A percentile compares a stretch with the other conserved stretches of the same genome.
phyloP scores from a whole-genome alignment of 2,329 filamentous ascomycete genomes.

The Pseudocercospora macadamiae region DNA sequence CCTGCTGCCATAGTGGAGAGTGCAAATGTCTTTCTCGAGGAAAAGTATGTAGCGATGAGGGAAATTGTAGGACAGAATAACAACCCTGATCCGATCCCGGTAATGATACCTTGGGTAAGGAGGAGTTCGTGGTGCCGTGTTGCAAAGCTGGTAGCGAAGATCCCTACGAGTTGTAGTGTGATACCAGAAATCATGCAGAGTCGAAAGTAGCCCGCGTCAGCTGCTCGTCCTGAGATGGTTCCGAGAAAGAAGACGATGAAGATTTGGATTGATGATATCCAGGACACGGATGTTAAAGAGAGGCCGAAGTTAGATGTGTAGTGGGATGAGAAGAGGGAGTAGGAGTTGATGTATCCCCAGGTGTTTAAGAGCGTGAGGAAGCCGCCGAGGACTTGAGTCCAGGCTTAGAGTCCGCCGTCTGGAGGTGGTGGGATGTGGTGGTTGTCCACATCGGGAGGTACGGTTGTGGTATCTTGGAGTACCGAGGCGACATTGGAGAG shows the following conservation, averaged over 20 bases:
- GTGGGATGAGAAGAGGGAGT: slow-evolving; percentile 48
- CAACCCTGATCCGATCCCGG: slow-evolving; percentile 48
- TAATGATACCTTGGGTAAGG: slow-evolving; percentile 55
- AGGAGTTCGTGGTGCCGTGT: slow-evolving; percentile 45
- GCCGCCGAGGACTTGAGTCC: slow-evolving; percentile 17
- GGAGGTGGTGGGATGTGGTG: background rate
- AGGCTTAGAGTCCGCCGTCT: slow-evolving; percentile 1
- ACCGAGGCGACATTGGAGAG: background rate
- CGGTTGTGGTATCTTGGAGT: background rate
- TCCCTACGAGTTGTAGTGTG: background rate
- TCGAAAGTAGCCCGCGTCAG: slow-evolving; percentile 41
- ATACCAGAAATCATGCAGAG: background rate
- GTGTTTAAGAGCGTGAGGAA: slow-evolving; percentile 20
- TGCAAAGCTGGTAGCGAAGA: background rate
- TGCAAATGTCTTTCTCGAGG: slow-evolving; percentile 56
- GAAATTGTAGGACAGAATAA: slow-evolving; percentile 66
- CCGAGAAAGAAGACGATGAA: slow-evolving; percentile 47
- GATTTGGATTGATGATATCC: slow-evolving; percentile 52
- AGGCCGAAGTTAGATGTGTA: slow-evolving; percentile 36
- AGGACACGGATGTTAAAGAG: slow-evolving; percentile 47
- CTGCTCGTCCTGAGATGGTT: slow-evolving; percentile 42
- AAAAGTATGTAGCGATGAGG: slow-evolving; percentile 67
- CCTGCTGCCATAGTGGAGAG: slow-evolving; percentile 62
- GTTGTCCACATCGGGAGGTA: background rate
- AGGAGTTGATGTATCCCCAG: slow-evolving; percentile 39